Evolutionary conservation across 768 basidiomycete genomes (phyloP), one percentile per base, ranked within the genome.

Genomic region (Serendipita sp.): DNA sequence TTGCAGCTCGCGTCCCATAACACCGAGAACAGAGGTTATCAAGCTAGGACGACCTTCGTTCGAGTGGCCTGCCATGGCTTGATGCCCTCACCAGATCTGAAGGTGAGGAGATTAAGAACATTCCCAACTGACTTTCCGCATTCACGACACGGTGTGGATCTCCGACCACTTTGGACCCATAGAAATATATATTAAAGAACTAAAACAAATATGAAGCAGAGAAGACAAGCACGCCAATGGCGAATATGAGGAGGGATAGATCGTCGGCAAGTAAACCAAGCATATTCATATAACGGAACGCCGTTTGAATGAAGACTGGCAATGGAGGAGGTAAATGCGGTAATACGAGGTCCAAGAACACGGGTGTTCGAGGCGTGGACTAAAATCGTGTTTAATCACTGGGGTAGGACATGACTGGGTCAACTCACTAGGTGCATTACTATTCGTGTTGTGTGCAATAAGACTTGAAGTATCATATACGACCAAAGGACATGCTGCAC

Each of bases 401-500:
- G 3, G 30, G 71, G 63, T 23, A 36, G 11, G 64, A 8, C 2
- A 2, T 3, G 62, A 8, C 13, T n/a, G 18, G 47, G 16, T 46
- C 54, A 74, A 23, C 86, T 70, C 70, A 88, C 88, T 67, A 85
- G 80, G 65, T 84, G 82, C 11, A 79, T 80, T 70, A 88, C 84
- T 73, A 91, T 81, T 64, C 84, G 82, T 68, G 84, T 70, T 7
- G 89, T 88, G 69, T 90, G 87, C 48, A 91, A 70, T 18, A 79
- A 78, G 28, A 90, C 76, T 68, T 90, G 81, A 3, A 91, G 71
- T 0, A 89, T 85, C 44, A 82, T 81, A 66, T 91, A 90, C 5
- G 81, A 85, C 86, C 86, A 89, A 72, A 91, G 88, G 75, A 91
- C 88, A 0, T 87, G 84, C 88, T 90, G 67, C 44, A 18, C 47